Base-by-base conservation (phyloP, 2,329 filamentous ascomycete species). In the Sarocladiaceae sp. region DNA sequence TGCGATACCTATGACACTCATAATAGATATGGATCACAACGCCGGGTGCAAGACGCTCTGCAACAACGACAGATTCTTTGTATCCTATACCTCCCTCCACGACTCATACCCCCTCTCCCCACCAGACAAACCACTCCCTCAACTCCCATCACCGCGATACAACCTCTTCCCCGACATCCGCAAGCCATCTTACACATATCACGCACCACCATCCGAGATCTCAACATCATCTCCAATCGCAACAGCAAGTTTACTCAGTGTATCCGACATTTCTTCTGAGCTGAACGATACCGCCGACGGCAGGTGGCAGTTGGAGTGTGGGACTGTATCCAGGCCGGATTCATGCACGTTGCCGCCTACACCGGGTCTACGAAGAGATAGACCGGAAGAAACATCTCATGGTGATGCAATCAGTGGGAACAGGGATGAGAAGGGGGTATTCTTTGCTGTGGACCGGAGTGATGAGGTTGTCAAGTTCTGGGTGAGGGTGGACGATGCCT, bases 291-390 rank as follows among this genome's bases (percentile, higher is more conserved):
- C 26, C 20, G 25, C 6, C 11, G 26, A n/a, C 11, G 44, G 20
- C 8, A 20, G 26, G 4, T 26, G 44, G 26, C n/a, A 51, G 17
- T 36, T 42, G 4, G 47, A 33, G 17, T 52, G 26, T 8, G 39
- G 13, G 28, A 46, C 37, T 20, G 44, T 53, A 11, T 50, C 52
- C 25, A 26, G 44, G 28, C 44, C 44, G 44, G 44, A 48, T 17
- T 48, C 44, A 11, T 48, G 44, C 26, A 48, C 44, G 10, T 33
- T 48, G 44, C 26, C 44, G 28, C 44, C 37, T 22, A 22, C 36
- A 20, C 29, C 37, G 12, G 26, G 31, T 4, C 7, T 20, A 17
- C 42, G 10, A 13, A 31, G 44, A 22, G 51, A 36, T 12, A 23
- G 39, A n/a, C 12, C n/a, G 20, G 4, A 33, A 11, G n/a, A n/a